These are phyloP conservation scores for Nyctanthes arbortristis DNA, from an alignment of 257 asterid genomes.

Conservation along the genomic window DNA sequence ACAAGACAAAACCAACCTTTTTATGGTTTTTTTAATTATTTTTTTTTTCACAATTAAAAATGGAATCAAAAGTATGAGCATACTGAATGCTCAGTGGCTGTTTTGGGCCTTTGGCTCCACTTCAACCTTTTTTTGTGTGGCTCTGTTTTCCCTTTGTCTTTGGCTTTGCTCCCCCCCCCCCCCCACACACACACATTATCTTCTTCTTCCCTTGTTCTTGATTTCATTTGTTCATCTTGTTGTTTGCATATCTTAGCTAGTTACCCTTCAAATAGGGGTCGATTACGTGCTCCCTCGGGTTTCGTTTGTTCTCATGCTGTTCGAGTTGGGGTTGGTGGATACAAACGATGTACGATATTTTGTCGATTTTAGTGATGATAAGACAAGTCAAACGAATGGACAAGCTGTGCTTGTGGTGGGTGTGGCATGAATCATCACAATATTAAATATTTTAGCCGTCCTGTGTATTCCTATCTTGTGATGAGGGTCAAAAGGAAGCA, in stretches of 20 bases:
- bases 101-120: conserved; percentile 12
- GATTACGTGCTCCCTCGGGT: not conserved
- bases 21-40: conserved; percentile 11
- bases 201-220: conserved; percentile 2
- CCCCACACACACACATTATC: not conserved
- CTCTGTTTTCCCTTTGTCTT: not conserved
- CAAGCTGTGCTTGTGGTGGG: not conserved
- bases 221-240: not conserved
- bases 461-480: not conserved
- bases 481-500: not conserved
- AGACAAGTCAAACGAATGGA: not conserved
- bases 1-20: conserved; percentile 41
- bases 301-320: too few relatives aligned
- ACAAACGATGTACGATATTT: too few relatives aligned
- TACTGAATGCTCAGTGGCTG: not conserved
- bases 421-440: not conserved
- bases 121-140: conserved; percentile 12
- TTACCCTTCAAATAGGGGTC: not conserved
- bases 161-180: too few relatives aligned
- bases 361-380: too few relatives aligned
- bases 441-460: conserved; percentile 1
- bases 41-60: not conserved
- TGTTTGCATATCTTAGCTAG: not conserved
- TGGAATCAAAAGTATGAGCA: conserved; percentile 16
- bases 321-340: too few relatives aligned